Evolutionary conservation across 2,329 filamentous ascomycete genomes (phyloP), one percentile per base, ranked within the genome.

Genomic region (Trichoderma semiorbis): DNA sequence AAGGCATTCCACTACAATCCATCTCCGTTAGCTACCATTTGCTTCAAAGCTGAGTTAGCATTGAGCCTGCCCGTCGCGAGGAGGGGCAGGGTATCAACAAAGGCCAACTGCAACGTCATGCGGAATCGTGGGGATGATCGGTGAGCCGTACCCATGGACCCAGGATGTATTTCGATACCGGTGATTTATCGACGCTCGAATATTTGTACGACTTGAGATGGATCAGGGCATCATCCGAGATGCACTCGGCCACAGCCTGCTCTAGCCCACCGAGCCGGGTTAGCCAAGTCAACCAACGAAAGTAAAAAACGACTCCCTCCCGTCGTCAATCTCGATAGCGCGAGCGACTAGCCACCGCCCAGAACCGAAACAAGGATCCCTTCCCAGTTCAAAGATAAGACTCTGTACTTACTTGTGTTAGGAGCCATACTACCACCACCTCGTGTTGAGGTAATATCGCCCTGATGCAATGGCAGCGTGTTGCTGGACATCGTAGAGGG

Each of bases 141-240:
- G 64, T 58, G 30, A 53, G 39, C 47, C 92, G 81, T 92, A 98
- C 96, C 85, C 97, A 99, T 80, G 97, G 95, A 76, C 92, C 93
- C 65, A 99, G 88, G 79, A 99, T 93, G 83, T 98, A 97, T 81
- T 95, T 89, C 71, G 96, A 98, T 72, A 98, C 90, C 74, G 93
- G 92, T 65, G 95, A 98, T 83, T 97, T 95, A 86, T 99, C 96
- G 82, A 99, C 94, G 78, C 92, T 93, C 77, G 94, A 97, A 83
- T 99, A 99, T 81, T 98, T 97, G 90, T 99, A 99, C 73, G 92
- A 91, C 83, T 94, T 96, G 77, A 99, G 91, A 81, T 98, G 95
- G 73, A 92, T 87, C 76, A 99, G 89, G 69, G 94, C 94, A 78
- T 98, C 94, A 78, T 97, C 94, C 32, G 95, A 97, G 76, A 98